Base-by-base conservation (phyloP, 768 basidiomycete genomes). In the Podaxis sp. region DNA sequence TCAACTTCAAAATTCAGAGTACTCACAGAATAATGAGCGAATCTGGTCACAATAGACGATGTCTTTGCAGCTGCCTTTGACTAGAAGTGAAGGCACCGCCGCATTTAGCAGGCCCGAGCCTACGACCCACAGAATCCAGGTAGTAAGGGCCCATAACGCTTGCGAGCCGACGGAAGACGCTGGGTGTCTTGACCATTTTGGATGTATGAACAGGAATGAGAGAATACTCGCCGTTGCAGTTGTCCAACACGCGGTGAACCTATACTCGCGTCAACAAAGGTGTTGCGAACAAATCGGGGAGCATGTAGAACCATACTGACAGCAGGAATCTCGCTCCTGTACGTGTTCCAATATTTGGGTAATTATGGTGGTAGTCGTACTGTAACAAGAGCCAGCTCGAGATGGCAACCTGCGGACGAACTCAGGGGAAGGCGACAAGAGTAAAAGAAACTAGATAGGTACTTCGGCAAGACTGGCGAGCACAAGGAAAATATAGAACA, bases 211-310 rank as follows among this genome's bases (percentile, higher is more conserved):
- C 40, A 87, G 77, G 44, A 87, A 71, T n/a, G 82, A 80, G 60
- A 83, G 84, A 22, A 73, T 74, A 28, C 80, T 81, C 11, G 83
- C 80, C 17, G 82, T 87, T 5, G 84, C 63, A 2, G 80, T 72
- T 28, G 87, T 88, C 87, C 87, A 89, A 67, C 80, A 84, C 2
- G 85, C 79, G 17, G 79, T 73, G 67, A 87, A 87, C 57, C 87
- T 89, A 64, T 26, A 56, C 52, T 57, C 67, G 24, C 40, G 57
- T 11, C 9, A 28, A 51, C 22, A 6, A 6, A 15, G 12, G 12
- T 2, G 13, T 4, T 26, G 12, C 24, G 19, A 51, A 19, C 54
- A 30, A 17, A 58, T 13, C 40, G 5, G 40, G 40, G n/a, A 22
- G 17, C 42, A 24, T 52, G 52, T 7, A 30, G 63, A 52, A 9